These are phyloP conservation scores for Suhomyces taliae DNA, from an alignment of 1,139 yeast genomes.

Conservation along the genomic window DNA sequence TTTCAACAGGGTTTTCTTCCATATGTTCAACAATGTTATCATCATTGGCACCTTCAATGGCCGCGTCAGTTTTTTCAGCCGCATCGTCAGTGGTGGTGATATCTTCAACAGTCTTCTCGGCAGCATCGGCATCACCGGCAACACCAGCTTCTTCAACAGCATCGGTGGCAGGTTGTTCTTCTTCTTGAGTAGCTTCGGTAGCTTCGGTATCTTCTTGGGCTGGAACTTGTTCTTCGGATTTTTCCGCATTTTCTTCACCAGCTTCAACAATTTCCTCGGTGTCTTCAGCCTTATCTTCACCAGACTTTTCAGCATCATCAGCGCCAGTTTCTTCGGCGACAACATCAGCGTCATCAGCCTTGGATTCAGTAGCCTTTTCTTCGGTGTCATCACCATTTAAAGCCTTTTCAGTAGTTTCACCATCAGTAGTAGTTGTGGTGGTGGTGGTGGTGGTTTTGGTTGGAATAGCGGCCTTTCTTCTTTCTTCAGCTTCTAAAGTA, in stretches of 20 bases:
- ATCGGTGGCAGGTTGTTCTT: background rate
- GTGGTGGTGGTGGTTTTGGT: background rate
- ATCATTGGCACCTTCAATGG: background rate
- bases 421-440: background rate
- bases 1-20: constrained; percentile 35
- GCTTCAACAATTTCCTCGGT: background rate
- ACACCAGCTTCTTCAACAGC: constrained; percentile 3
- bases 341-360: constrained; percentile 2
- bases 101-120: constrained; percentile 12
- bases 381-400: background rate
- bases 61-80: constrained; percentile 2
- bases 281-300: background rate
- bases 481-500: constrained; percentile 36
- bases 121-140: background rate
- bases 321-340: background rate
- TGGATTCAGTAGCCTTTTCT: background rate
- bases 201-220: background rate
- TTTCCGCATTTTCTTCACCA: constrained; percentile 1
- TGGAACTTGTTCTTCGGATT: constrained; percentile 11
- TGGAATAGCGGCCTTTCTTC: constrained; percentile 14
- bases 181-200: constrained; percentile 4
- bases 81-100: constrained; percentile 10
- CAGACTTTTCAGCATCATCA: background rate
- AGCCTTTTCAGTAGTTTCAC: background rate
- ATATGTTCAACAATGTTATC: constrained; percentile 8